A percentile compares a stretch with the other conserved stretches of the same genome.
phyloP scores from a whole-genome alignment of 441 rosid genomes.

The Populus hybrid region DNA sequence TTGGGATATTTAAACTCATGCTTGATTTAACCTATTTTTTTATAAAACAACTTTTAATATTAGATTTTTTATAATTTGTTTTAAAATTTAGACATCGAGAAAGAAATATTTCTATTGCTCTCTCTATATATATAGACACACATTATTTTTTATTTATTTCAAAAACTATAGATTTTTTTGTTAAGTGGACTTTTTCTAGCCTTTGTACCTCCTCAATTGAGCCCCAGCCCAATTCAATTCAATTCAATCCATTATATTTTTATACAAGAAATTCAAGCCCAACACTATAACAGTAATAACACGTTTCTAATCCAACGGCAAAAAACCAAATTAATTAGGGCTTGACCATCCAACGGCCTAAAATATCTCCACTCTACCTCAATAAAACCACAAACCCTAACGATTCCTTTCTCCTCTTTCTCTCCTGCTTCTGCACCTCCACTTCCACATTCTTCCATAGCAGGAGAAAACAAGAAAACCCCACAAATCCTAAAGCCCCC shows the following conservation, averaged over 20 bases:
- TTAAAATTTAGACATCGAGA: too few species aligned
- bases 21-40: too few species aligned
- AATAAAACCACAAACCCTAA: not conserved
- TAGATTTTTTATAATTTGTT: too few species aligned
- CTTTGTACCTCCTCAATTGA: not conserved
- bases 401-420: not conserved
- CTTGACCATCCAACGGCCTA: not conserved
- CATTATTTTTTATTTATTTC: too few species aligned
- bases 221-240: not conserved
- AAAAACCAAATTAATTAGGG: not conserved
- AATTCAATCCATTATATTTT: too few species aligned
- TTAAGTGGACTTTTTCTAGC: not conserved
- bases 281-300: too few species aligned
- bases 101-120: too few species aligned
- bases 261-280: too few species aligned
- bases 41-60: too few species aligned
- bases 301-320: not conserved
- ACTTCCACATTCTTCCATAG: not conserved
- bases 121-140: too few species aligned
- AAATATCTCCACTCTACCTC: not conserved
- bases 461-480: not conserved
- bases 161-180: too few species aligned
- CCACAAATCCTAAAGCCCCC: not conserved
- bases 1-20: too few species aligned
- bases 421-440: not conserved